Evolutionary conservation across 1,284 basidiomycete genomes (phyloP), one percentile per base, ranked within the genome.

Genomic region (Marasmius tenuissimus): DNA sequence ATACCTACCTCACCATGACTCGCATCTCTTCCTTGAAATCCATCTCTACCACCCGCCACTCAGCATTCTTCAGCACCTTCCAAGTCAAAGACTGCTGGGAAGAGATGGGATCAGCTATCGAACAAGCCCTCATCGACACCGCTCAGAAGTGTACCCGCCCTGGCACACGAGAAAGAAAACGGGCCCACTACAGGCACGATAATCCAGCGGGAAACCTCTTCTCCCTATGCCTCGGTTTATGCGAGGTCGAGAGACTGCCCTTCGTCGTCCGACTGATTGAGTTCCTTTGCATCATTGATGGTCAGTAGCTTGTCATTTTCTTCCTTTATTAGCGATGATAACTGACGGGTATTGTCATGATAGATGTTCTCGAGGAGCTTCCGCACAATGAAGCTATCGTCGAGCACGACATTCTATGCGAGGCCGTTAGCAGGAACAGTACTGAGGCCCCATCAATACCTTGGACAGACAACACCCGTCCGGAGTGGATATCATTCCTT

Each of bases 271-370:
- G 65, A 49, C 49, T 63, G n/a, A 47, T 68, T 20, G 68, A 70
- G 53, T 63, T 68, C 59, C 60, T 69, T 54, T 68, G 68, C 63
- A 68, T 68, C 38, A 65, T 69, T 49, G 68, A 69, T 54, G 67
- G 67, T 66, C 37, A n/a, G 62, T 56, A 11, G 47, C 18, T 20
- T 34, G 12, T 33, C 8, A 18, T 16, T 47, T n/a, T 5, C 45
- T n/a, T n/a, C 2, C 16, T 16, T n/a, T 16, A 42, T 20, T 11
- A n/a, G 27, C 5, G 33, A 10, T 33, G 12, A 33, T 16, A 22
- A 10, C 14, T 35, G 35, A n/a, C n/a, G 20, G 20, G 14, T 11
- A 4, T 1, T 47, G 22, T n/a, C 22, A n/a, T n/a, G 39, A 35
- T 50, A 70, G 67, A 69, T 45, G 63, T 68, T 1, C 67, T 66